Evolutionary conservation across 306 rosid genomes (phyloP), one percentile per base, ranked within the genome.

Genomic region (Glycine latifolia): DNA sequence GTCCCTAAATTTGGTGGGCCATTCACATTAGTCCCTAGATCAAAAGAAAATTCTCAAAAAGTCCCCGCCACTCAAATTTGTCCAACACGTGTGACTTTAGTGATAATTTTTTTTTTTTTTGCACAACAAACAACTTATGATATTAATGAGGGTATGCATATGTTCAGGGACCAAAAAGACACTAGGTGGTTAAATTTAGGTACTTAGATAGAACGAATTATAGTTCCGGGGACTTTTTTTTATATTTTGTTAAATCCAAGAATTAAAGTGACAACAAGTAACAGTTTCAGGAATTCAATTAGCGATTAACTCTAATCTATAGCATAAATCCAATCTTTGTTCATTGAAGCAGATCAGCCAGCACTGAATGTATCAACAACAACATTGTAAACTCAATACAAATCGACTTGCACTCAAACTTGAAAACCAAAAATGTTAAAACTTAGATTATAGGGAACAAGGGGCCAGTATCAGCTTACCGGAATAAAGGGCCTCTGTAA

Each of bases 401-500:
- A 26, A 26, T 26, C 31, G 31, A 26, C 31, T 26, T 26, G 31
- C 31, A 26, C 31, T 26, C 31, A 26, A 26, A 26, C 31, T 26
- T 26, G 31, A 26, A 26, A 26, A 26, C 31, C 31, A 26, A n/a
- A 43, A 63, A 10, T 67, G 46, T 12, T 44, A 41, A 37, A 53
- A 26, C 17, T 10, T 26, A 53, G 14, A 59, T 53, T 31, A 31
- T 7, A 26, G 31, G 31, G 31, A 26, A 26, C 31, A 26, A 26
- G 31, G 31, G 31, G 31, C 31, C 31, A 33, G 69, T 13, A 35
- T 35, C 2, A 6, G 4, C 17, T 63, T 82, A 87, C 88, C 88
- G 79, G 84, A 82, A 87, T 4, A 44, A 31, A 71, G 90, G 90
- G 20, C 88, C 90, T 79, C 73, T 79, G 49, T 87, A 85, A 43